Percentiles rank a stretch among this genome's conserved stretches.
These are phyloP conservation scores for Allium sativum DNA, from an alignment of 106 monocot species.

Conservation along the genomic window DNA sequence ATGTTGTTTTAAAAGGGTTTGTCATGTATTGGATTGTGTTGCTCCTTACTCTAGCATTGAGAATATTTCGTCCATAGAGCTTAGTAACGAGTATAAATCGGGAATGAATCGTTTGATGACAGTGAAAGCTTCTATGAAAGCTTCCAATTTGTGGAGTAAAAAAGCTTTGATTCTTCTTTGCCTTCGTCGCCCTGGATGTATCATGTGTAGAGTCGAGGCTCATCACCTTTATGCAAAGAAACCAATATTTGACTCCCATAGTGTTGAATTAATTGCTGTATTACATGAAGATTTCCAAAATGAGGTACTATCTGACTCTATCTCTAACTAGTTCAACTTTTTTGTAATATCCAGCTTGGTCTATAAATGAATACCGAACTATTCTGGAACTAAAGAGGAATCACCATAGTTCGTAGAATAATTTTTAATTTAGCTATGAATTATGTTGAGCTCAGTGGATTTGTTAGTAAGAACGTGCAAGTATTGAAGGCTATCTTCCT, in stretches of 20 bases:
- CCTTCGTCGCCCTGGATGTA: conserved; percentile 33
- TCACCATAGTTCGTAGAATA: too few species aligned
- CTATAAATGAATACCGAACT: conserved; percentile 12
- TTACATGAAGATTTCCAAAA: conserved; percentile 29
- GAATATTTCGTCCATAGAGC: conserved; percentile 29
- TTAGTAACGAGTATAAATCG: conserved; percentile 26
- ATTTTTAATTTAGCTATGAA: too few species aligned
- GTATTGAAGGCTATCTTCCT: too few species aligned
- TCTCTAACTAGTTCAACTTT: too few species aligned
- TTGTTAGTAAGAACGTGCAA: too few species aligned
- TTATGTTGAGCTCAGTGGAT: too few species aligned
- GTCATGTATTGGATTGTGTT: conserved; percentile 18
- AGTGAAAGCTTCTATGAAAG: conserved; percentile 24
- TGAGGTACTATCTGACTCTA: too few species aligned
- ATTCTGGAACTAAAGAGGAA: too few species aligned
- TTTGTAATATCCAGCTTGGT: background rate
- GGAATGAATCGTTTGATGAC: conserved; percentile 14
- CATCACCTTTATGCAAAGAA: conserved; percentile 37
- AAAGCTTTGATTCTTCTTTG: conserved; percentile 20
- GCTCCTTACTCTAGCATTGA: conserved; percentile 21
- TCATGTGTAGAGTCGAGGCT: conserved; percentile 45
- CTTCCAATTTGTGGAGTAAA: conserved; percentile 23
- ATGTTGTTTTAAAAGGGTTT: conserved; percentile 15
- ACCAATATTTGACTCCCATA: conserved; percentile 30
- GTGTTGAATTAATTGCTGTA: conserved; percentile 29